Percentiles rank a stretch among this genome's conserved stretches.
Conservation (phyloP, 2,329 filamentous ascomycete species). For the Fusarium longipes region DNA sequence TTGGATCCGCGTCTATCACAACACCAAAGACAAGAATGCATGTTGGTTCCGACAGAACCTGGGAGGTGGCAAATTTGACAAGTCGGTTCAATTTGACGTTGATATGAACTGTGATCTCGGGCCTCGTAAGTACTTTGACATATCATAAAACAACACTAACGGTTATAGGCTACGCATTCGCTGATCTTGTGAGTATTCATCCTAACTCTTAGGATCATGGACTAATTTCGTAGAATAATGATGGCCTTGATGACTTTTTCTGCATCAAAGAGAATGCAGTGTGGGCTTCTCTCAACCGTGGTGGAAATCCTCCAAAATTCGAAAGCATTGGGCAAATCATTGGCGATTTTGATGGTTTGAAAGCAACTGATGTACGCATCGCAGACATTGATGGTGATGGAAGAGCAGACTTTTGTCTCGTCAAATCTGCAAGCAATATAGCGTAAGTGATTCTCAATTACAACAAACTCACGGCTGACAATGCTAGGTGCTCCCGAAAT, state of each 20-base stretch:
- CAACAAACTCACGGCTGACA: not conserved
- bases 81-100: not conserved
- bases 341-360: not conserved
- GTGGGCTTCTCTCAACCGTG: not conserved
- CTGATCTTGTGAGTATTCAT: not conserved
- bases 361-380: not conserved
- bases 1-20: not conserved
- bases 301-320: not conserved
- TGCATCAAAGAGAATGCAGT: not conserved
- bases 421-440: not conserved
- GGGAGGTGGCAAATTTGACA: not conserved
- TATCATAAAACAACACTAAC: not conserved
- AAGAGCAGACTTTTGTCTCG: not conserved
- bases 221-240: not conserved
- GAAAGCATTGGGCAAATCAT: not conserved
- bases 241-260: not conserved
- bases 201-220: fast-evolving
- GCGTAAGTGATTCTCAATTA: not conserved
- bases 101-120: not conserved
- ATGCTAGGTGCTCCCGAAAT: not conserved
- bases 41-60: not conserved
- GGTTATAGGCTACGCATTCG: not conserved
- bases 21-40: not conserved
- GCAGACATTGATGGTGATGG: not conserved
- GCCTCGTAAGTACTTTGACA: not conserved